These are phyloP conservation scores for Tulasnella sp. DNA, from an alignment of 768 basidiomycete genomes.

Conservation along the genomic window DNA sequence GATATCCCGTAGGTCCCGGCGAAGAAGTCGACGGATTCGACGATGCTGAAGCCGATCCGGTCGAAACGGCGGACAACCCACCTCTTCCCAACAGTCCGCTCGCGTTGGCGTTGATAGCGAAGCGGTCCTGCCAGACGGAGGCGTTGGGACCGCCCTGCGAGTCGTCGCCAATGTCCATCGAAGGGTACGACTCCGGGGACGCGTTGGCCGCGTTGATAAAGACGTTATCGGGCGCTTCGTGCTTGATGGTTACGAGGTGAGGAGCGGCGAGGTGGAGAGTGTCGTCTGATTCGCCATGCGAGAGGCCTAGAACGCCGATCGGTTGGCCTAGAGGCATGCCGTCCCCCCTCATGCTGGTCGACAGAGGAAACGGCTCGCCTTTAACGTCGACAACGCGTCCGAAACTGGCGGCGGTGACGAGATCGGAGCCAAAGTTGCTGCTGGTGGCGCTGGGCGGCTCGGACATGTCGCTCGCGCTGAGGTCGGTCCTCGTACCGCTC, in stretches of 20 bases:
- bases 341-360: neutral
- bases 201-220: neutral
- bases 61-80: neutral
- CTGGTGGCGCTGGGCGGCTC: constrained; percentile 25
- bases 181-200: neutral
- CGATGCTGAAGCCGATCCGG: constrained; percentile 1
- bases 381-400: neutral
- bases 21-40: constrained; percentile 11
- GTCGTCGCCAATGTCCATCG: constrained; percentile 1
- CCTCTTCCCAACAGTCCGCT: neutral
- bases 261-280: neutral
- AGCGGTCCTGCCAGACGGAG: constrained; percentile 3
- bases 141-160: neutral
- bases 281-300: constrained; percentile 5
- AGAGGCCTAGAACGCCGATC: constrained; percentile 11
- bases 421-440: constrained; percentile 19
- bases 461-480: constrained; percentile 19
- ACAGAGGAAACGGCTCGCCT: neutral
- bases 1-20: neutral
- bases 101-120: neutral
- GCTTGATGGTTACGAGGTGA: neutral
- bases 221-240: neutral
- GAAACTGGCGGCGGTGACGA: neutral
- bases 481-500: constrained; percentile 3
- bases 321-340: neutral